These are phyloP conservation scores for Saturnispora quitensis DNA, from an alignment of 805 yeast genomes.

Conservation along the genomic window DNA sequence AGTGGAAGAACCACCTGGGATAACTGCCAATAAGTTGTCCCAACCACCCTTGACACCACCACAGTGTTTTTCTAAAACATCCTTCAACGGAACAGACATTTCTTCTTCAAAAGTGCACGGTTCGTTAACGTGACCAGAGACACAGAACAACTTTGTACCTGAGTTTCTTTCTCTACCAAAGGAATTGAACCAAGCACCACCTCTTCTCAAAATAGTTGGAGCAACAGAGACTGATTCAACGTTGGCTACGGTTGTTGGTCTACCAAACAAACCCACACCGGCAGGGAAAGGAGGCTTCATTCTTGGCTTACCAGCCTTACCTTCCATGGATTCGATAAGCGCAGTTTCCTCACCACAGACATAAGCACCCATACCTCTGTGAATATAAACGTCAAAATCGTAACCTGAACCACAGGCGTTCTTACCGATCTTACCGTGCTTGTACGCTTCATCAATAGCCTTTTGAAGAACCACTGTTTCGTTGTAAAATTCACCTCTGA, in stretches of 20 bases:
- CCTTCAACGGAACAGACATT: constrained; percentile 81
- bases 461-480: constrained; percentile 66
- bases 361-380: constrained; percentile 92
- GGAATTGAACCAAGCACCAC: constrained; percentile 77
- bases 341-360: constrained; percentile 92
- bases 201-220: constrained; percentile 82
- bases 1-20: constrained; percentile 88
- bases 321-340: constrained; percentile 79
- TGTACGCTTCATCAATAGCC: constrained; percentile 83
- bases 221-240: constrained; percentile 89
- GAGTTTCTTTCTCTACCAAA: constrained; percentile 80
- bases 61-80: constrained; percentile 78
- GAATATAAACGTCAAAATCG: constrained; percentile 73
- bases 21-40: constrained; percentile 81
- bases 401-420: constrained; percentile 84
- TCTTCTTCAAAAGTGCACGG: constrained; percentile 93
- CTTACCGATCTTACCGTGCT: constrained; percentile 71
- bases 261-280: constrained; percentile 83
- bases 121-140: constrained; percentile 84
- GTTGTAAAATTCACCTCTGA: constrained; percentile 83
- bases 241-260: constrained; percentile 86
- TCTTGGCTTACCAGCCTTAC: constrained; percentile 90
- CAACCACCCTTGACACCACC: constrained; percentile 90
- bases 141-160: constrained; percentile 78
- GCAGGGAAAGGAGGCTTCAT: constrained; percentile 94